phyloP scores from a whole-genome alignment of 2,329 filamentous ascomycete genomes.

The Penicillium sp. region DNA sequence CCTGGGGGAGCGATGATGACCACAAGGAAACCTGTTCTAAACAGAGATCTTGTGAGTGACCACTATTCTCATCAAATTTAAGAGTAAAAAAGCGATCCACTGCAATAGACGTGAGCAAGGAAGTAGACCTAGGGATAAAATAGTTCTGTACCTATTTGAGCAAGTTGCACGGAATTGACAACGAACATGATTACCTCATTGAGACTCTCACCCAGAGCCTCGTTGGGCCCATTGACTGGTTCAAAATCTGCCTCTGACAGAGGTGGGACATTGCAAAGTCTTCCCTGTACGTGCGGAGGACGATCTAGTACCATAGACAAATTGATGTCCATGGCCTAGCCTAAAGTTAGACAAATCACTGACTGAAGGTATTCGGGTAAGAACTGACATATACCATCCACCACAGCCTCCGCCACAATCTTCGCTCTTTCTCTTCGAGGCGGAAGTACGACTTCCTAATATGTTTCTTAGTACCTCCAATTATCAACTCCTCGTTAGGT shows the following conservation, averaged over 20 bases:
- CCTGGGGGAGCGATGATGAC: constrained; percentile 6
- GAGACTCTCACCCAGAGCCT: background rate
- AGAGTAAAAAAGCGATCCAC: constrained; percentile 13
- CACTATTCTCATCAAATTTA: constrained; percentile 6
- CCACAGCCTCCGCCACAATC: constrained; percentile 22
- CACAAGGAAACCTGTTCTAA: constrained; percentile 15
- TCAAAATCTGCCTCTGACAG: constrained; percentile 22
- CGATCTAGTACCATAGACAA: constrained; percentile 24
- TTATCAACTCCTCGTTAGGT: background rate
- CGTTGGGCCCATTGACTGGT: background rate
- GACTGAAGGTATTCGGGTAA: background rate
- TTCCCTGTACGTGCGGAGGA: constrained; percentile 24
- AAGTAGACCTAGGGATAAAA: background rate
- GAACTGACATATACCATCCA: constrained; percentile 22
- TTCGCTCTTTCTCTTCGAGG: constrained; percentile 12
- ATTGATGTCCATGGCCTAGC: constrained; percentile 18
- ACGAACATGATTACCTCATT: constrained; percentile 6
- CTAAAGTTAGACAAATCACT: background rate
- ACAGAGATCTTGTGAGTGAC: constrained; percentile 12
- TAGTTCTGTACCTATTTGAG: constrained; percentile 11
- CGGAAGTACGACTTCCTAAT: constrained; percentile 15
- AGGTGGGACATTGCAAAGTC: constrained; percentile 21
- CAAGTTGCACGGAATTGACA: constrained; percentile 15
- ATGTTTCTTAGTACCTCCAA: background rate
- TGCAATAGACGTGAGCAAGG: background rate